phyloP scores from a whole-genome alignment of 2,329 filamentous ascomycete genomes.

The Fusarium sororula region DNA sequence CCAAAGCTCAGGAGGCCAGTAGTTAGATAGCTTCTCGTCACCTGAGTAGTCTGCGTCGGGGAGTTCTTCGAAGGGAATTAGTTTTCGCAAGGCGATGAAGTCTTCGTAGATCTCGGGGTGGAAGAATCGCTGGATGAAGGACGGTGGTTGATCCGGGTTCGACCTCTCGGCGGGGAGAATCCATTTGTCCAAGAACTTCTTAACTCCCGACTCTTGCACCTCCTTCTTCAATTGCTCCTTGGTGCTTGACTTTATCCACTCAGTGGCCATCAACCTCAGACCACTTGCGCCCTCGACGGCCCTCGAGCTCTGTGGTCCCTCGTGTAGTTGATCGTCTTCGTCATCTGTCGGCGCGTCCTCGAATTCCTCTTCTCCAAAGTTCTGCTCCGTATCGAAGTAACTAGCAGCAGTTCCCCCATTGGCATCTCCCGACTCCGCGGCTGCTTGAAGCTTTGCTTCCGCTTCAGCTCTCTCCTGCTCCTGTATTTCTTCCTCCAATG shows the following conservation, averaged over 20 bases:
- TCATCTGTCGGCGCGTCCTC: conserved; percentile 42
- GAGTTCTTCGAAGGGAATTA: conserved; percentile 68
- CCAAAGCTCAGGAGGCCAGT: conserved; percentile 73
- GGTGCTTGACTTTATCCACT: conserved; percentile 50
- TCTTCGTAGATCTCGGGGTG: conserved; percentile 81
- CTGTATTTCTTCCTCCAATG: conserved; percentile 62
- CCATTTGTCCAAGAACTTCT: conserved; percentile 40
- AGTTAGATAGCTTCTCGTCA: conserved; percentile 69
- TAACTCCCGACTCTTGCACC: conserved; percentile 41
- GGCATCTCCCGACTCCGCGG: conserved; percentile 35
- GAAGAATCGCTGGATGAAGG: conserved; percentile 73
- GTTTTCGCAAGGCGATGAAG: conserved; percentile 74
- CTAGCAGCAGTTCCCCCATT: conserved; percentile 42
- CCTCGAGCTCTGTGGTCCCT: conserved; percentile 40
- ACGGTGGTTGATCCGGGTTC: conserved; percentile 48
- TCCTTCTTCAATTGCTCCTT: conserved; percentile 46
- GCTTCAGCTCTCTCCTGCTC: conserved; percentile 59
- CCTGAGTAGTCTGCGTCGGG: conserved; percentile 58
- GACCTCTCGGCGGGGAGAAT: conserved; percentile 40
- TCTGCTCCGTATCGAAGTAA: conserved; percentile 49
- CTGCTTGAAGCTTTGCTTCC: conserved; percentile 35
- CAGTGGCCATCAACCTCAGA: conserved; percentile 44
- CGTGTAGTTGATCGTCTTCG: conserved; percentile 35
- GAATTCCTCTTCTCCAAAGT: conserved; percentile 48
- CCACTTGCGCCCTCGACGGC: conserved; percentile 52